phyloP scores from a whole-genome alignment of 2,329 filamentous ascomycete species.

The Aspergillus proliferans region DNA sequence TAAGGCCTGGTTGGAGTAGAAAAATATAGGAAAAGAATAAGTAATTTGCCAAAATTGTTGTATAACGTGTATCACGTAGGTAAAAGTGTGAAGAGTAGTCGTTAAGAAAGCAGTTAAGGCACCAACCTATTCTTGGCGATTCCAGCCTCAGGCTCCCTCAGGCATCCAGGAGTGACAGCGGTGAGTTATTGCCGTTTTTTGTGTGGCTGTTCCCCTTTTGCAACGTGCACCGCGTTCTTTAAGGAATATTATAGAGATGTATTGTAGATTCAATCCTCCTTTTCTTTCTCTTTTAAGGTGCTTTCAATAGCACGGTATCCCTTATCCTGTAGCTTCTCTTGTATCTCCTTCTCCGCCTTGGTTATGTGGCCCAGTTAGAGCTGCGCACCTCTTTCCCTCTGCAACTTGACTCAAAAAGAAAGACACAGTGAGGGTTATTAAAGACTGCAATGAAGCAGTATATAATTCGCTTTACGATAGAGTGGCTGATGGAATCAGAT shows the following conservation, averaged over 20 bases:
- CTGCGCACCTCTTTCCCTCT: neutral
- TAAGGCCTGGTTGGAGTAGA: neutral
- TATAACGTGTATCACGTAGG: neutral
- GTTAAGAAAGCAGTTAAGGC: neutral
- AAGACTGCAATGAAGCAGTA: constrained; percentile 26
- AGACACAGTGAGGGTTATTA: constrained; percentile 33
- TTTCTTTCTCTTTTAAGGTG: neutral
- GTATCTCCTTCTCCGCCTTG: constrained; percentile 1
- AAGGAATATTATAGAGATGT: constrained; percentile 13
- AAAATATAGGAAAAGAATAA: neutral
- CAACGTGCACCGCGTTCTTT: neutral
- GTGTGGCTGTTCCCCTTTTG: neutral
- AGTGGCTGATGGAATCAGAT: constrained; percentile 12
- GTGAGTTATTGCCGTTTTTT: constrained; percentile 5
- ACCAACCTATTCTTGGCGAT: neutral
- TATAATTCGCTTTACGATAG: constrained; percentile 37
- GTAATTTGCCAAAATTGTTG: neutral
- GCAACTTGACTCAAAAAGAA: constrained; percentile 10
- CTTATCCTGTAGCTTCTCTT: constrained; percentile 4
- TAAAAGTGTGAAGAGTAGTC: too few species aligned
- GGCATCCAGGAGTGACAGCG: neutral
- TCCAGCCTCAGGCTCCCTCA: constrained; percentile 2
- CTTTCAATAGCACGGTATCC: constrained; percentile 2
- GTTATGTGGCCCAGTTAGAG: neutral
- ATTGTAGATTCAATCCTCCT: constrained; percentile 9